A percentile compares a stretch with the other conserved stretches of the same genome.
phyloP scores from a whole-genome alignment of 352 stramenopile genomes.

The Globisporangium abappressorium region DNA sequence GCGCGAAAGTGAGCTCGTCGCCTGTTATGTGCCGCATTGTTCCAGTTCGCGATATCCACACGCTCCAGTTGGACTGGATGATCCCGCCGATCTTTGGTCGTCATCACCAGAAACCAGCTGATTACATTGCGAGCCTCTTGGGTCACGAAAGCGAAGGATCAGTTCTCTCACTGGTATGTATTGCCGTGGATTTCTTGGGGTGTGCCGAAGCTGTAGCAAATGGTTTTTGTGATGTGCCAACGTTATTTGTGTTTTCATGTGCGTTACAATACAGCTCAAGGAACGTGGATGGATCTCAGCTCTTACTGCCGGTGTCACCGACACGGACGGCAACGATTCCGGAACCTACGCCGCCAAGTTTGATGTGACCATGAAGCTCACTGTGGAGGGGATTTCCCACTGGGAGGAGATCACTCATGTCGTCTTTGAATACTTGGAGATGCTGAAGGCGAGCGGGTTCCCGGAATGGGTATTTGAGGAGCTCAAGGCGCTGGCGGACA shows the following conservation, averaged over 20 bases:
- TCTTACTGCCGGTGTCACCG: slow-evolving; percentile 64
- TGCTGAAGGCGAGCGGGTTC: slow-evolving; percentile 47
- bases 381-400: slow-evolving; percentile 49
- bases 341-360: slow-evolving; percentile 67
- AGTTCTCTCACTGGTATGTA: slow-evolving; percentile 69
- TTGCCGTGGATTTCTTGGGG: not conserved
- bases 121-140: slow-evolving; percentile 78
- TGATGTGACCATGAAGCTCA: slow-evolving; percentile 74
- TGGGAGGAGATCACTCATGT: slow-evolving; percentile 58
- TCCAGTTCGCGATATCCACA: slow-evolving; percentile 77
- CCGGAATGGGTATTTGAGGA: slow-evolving; percentile 78
- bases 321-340: slow-evolving; percentile 71
- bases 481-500: slow-evolving; percentile 55
- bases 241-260: not conserved
- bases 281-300: slow-evolving; percentile 71
- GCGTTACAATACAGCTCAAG: slow-evolving; percentile 50
- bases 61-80: slow-evolving; percentile 75
- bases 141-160: slow-evolving; percentile 84
- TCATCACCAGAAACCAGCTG: slow-evolving; percentile 72
- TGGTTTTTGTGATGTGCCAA: not conserved
- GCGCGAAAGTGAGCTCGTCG: slow-evolving; percentile 28
- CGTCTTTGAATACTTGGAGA: slow-evolving; percentile 68
- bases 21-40: slow-evolving; percentile 65
- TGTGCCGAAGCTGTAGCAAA: not conserved
- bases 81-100: slow-evolving; percentile 64